Evolutionary conservation across 2,329 filamentous ascomycete species (phyloP).

Genomic region (Talaromyces sp.): DNA sequence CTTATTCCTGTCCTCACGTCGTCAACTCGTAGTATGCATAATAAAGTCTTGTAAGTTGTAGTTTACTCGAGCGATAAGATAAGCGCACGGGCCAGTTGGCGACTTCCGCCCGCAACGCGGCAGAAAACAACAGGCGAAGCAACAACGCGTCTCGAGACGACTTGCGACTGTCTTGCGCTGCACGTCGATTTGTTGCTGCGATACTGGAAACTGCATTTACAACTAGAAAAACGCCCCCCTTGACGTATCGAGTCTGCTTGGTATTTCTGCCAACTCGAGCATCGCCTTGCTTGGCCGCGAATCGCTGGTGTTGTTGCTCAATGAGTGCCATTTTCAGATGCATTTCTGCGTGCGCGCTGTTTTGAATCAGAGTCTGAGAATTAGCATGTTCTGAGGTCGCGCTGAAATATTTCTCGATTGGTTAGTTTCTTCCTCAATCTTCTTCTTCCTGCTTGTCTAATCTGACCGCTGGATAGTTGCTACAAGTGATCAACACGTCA

Average conservation of each 20-base stretch:
- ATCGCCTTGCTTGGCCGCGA: neutral
- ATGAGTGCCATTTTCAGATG: neutral
- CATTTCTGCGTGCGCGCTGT: neutral
- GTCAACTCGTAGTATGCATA: no score
- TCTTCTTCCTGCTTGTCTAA: neutral
- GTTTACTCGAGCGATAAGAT: neutral
- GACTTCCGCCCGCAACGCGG: neutral
- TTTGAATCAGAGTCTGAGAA: neutral
- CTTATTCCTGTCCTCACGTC: neutral
- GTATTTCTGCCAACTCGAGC: neutral
- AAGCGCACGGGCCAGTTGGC: constrained; percentile 1
- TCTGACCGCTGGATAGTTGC: neutral
- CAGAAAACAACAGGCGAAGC: constrained; percentile 6
- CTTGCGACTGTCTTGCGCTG: neutral
- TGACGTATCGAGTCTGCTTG: neutral
- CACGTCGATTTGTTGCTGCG: neutral
- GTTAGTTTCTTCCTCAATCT: neutral
- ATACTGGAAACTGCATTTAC: neutral
- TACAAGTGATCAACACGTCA: neutral
- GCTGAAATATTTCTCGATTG: neutral
- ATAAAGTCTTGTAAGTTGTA: no score
- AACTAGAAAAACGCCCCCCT: neutral
- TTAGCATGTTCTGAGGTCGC: neutral
- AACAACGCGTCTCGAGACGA: constrained; percentile 2
- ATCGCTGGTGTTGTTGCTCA: neutral